A percentile compares a stretch with the other conserved stretches of the same genome.
phyloP scores from a whole-genome alignment of 2,329 filamentous ascomycete species.

The Fusarium compactum region DNA sequence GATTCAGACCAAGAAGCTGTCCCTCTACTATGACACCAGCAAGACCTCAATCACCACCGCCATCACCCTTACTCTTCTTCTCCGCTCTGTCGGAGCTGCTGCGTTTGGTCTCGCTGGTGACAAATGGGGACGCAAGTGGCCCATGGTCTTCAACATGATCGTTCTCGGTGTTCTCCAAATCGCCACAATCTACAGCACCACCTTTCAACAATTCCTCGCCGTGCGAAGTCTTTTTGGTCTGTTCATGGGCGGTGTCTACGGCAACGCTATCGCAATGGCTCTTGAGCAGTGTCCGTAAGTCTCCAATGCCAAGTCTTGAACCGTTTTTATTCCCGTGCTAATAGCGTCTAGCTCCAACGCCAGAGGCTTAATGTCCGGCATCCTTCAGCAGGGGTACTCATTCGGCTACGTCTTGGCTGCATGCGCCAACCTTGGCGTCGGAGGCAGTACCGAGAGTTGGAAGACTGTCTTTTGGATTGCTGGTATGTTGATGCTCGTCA shows the following conservation, averaged over 20 bases:
- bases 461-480: conserved; percentile 82
- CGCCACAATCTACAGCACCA: conserved; percentile 80
- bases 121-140: conserved; percentile 84
- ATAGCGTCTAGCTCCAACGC: conserved; percentile 64
- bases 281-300: conserved; percentile 77
- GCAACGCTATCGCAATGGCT: conserved; percentile 82
- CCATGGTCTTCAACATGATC: conserved; percentile 85
- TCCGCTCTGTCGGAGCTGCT: conserved; percentile 80
- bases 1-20: conserved; percentile 80
- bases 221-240: conserved; percentile 80
- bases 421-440: conserved; percentile 79
- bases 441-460: conserved; percentile 72
- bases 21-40: conserved; percentile 60
- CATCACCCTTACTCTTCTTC: conserved; percentile 79
- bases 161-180: conserved; percentile 75
- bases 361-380: conserved; percentile 83
- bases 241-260: conserved; percentile 86
- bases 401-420: conserved; percentile 85
- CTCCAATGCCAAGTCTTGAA: conserved; percentile 32
- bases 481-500: conserved; percentile 44
- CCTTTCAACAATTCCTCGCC: conserved; percentile 80
- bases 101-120: conserved; percentile 83
- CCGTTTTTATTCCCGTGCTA: conserved; percentile 36
- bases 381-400: conserved; percentile 85
- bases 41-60: conserved; percentile 79